Evolutionary conservation across 2,329 filamentous ascomycete species (phyloP).

Genomic region (Exserohilum turcica): DNA sequence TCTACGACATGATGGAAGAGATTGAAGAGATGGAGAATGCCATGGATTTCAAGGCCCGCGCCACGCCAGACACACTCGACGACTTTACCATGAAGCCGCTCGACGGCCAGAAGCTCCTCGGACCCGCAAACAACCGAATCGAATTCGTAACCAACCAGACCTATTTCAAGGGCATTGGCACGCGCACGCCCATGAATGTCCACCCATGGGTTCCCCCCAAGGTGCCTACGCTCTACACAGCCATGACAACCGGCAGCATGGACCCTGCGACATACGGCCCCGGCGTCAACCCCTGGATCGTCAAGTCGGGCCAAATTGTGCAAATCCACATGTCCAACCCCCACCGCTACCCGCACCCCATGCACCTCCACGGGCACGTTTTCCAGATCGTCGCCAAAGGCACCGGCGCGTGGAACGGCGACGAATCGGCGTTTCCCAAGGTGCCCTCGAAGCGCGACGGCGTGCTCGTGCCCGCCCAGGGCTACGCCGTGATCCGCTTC

Average conservation of each 20-base stretch:
- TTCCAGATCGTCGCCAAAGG: constrained; percentile 58
- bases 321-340: constrained; percentile 48
- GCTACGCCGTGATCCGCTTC: constrained; percentile 57
- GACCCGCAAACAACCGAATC: constrained; percentile 65
- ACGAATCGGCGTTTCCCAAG: constrained; percentile 15
- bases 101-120: constrained; percentile 66
- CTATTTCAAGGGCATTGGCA: constrained; percentile 64
- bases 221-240: constrained; percentile 79
- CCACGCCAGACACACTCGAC: constrained; percentile 65
- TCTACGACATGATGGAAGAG: constrained; percentile 17
- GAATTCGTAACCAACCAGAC: constrained; percentile 64
- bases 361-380: constrained; percentile 57
- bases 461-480: constrained; percentile 32
- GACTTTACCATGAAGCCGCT: constrained; percentile 72
- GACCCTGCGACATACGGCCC: constrained; percentile 45
- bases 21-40: constrained; percentile 51
- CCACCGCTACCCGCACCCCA: constrained; percentile 40
- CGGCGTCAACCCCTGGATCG: constrained; percentile 38
- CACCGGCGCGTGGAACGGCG: constrained; percentile 37
- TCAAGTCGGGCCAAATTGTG: constrained; percentile 42
- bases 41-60: constrained; percentile 58
- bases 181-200: constrained; percentile 57
- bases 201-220: constrained; percentile 73
- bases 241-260: constrained; percentile 61
- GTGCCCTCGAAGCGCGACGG: constrained; percentile 37